Conservation (phyloP, 768 basidiomycete species). For the Phanerodontia chrysosporium region DNA sequence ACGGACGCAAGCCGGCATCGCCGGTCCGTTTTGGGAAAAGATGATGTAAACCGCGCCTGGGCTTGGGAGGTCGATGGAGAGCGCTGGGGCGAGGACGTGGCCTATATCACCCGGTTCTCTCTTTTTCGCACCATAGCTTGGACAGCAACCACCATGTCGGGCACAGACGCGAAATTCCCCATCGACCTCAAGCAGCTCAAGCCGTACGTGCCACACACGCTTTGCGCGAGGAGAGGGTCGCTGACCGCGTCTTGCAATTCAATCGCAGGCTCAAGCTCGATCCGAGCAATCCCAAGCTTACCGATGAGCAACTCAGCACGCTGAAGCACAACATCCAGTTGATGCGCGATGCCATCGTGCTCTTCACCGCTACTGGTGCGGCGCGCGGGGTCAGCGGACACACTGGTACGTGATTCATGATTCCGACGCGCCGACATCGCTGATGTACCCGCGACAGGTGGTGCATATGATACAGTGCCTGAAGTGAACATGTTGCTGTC, state of each 20-base stretch:
- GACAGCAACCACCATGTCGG: slow-evolving; percentile 32
- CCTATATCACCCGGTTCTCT: not conserved
- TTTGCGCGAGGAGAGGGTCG: slow-evolving; percentile 4
- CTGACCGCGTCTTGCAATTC: not conserved
- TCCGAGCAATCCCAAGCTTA: slow-evolving; percentile 58
- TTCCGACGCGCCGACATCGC: not conserved
- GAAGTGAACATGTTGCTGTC: slow-evolving; percentile 79
- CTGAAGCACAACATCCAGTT: slow-evolving; percentile 73
- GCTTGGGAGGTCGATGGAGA: not conserved
- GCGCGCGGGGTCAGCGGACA: slow-evolving; percentile 87
- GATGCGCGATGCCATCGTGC: slow-evolving; percentile 78
- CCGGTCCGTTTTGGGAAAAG: not conserved
- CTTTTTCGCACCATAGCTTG: not conserved
- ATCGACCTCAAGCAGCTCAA: slow-evolving; percentile 76
- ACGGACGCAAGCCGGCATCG: not conserved
- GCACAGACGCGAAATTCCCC: slow-evolving; percentile 52
- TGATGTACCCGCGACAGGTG: slow-evolving; percentile 24
- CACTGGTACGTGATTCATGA: slow-evolving; percentile 46
- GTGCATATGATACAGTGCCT: slow-evolving; percentile 65
- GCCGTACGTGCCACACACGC: slow-evolving; percentile 39
- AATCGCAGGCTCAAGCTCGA: slow-evolving; percentile 62
- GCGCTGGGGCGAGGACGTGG: not conserved
- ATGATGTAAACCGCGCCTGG: not conserved
- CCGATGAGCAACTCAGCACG: slow-evolving; percentile 53
- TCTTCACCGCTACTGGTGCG: slow-evolving; percentile 83